Evolutionary conservation across 192 early-diverging fungal species (phyloP).

Genomic region (Diversispora epigaea): DNA sequence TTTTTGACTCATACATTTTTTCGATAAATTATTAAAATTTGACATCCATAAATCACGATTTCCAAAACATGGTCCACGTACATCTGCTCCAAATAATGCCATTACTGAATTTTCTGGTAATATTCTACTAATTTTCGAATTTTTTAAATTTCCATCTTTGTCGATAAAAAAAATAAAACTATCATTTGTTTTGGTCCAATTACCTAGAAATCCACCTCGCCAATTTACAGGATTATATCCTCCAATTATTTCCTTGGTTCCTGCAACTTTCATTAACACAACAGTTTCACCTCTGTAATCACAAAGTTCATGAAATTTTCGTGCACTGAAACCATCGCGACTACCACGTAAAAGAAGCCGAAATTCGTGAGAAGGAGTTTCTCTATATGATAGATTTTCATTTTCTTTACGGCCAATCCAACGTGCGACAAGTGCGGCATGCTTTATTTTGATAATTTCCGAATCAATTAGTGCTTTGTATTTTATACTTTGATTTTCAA

Average conservation of each 20-base stretch:
- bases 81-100: slow-evolving; percentile 7
- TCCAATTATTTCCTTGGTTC: slow-evolving; percentile 8
- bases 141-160: not conserved
- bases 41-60: slow-evolving; percentile 17
- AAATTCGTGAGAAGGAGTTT: not conserved
- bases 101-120: not conserved
- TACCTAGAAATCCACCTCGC: slow-evolving; percentile 3
- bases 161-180: slow-evolving; percentile 29
- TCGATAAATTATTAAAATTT: slow-evolving; percentile 1
- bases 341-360: slow-evolving; percentile 15
- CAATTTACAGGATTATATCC: slow-evolving; percentile 24
- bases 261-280: not conserved
- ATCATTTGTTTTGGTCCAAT: slow-evolving; percentile 5
- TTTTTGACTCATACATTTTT: not conserved
- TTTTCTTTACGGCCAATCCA: slow-evolving; percentile 20
- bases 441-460: slow-evolving; percentile 18
- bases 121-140: slow-evolving; percentile 1
- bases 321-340: slow-evolving; percentile 10
- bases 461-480: slow-evolving; percentile 11
- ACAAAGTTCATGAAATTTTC: slow-evolving; percentile 14
- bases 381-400: not conserved
- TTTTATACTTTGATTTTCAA: not conserved
- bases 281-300: slow-evolving; percentile 14
- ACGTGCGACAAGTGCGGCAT: slow-evolving; percentile 3
- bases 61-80: slow-evolving; percentile 13